Conservation (phyloP, 2,329 filamentous ascomycete genomes). For the Camillea tinctor region DNA sequence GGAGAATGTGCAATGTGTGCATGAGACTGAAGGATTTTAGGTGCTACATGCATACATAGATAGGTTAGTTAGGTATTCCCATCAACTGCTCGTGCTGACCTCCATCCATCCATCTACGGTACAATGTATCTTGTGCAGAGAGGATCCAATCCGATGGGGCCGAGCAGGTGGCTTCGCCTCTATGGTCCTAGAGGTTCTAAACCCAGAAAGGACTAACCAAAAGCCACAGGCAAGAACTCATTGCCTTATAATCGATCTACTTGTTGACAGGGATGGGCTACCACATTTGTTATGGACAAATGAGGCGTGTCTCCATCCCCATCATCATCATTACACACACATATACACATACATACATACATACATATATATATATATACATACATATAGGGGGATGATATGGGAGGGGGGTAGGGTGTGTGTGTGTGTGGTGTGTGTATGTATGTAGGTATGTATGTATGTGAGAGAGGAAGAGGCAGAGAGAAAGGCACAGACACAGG, state of each 20-base stretch:
- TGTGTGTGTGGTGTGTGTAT: no score
- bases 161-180: conserved; percentile 28
- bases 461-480: not conserved
- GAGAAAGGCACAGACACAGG: conserved; percentile 19
- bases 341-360: not conserved
- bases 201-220: conserved; percentile 22
- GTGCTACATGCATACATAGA: not conserved
- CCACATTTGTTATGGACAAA: not conserved
- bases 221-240: conserved; percentile 2
- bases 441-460: no score
- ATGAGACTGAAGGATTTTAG: not conserved
- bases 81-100: not conserved
- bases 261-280: conserved; percentile 17
- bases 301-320: not conserved
- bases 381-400: no score
- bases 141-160: conserved; percentile 29
- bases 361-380: not conserved
- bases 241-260: not conserved
- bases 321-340: not conserved
- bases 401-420: no score
- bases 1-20: not conserved
- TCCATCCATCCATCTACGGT: not conserved
- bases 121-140: conserved; percentile 1
- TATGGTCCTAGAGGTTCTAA: conserved; percentile 21
- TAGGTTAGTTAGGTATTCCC: not conserved